phyloP scores from a whole-genome alignment of 2,329 filamentous ascomycete genomes.

The Verticillium nonalfalfae region DNA sequence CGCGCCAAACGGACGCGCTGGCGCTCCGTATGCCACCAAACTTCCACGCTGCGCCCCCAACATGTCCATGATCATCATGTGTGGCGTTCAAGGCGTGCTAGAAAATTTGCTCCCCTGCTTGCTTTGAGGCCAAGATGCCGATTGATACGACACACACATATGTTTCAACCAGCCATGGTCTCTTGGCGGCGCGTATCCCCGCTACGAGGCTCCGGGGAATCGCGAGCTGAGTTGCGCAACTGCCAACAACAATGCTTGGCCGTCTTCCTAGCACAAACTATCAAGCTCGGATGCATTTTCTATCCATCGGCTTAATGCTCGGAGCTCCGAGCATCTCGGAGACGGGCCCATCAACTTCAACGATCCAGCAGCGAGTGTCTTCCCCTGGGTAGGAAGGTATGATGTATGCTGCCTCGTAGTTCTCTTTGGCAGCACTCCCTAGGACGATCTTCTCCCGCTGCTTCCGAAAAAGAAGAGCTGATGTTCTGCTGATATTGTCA shows the following conservation, averaged over 20 bases:
- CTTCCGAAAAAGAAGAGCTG: no score
- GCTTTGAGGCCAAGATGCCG: neutral
- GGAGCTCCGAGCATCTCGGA: neutral
- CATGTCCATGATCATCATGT: neutral
- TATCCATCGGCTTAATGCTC: neutral
- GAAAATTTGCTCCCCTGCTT: no score
- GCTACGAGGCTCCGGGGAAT: neutral
- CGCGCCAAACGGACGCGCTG: neutral
- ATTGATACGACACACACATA: neutral
- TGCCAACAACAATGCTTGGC: neutral
- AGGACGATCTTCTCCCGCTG: no score
- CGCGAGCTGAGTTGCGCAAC: neutral
- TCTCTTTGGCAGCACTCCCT: no score
- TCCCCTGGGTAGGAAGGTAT: no score
- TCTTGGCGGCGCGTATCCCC: neutral
- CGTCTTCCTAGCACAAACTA: neutral
- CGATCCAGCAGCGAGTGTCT: no score
- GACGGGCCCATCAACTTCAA: neutral
- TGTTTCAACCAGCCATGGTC: neutral
- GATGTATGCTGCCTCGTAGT: no score
- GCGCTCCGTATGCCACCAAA: neutral
- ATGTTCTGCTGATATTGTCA: no score
- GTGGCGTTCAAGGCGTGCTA: neutral
- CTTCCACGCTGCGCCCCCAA: neutral
- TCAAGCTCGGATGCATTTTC: neutral